These are phyloP conservation scores for Aaosphaeria arxii DNA, from an alignment of 2,329 filamentous ascomycete species.

Conservation along the genomic window DNA sequence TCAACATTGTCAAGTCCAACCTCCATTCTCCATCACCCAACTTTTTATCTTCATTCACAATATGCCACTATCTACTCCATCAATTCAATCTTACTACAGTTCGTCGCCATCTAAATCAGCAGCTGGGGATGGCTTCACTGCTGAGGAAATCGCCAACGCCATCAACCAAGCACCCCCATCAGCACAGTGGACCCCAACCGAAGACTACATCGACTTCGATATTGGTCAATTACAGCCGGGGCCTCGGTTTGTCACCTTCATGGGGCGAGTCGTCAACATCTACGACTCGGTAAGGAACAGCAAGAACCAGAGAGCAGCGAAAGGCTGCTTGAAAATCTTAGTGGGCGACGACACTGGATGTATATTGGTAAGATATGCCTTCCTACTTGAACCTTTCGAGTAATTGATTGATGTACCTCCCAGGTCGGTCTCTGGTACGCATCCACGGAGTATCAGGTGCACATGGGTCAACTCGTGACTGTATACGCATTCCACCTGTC, in stretches of 20 bases:
- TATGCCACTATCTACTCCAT: slow-evolving; percentile 36
- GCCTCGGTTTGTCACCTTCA: slow-evolving; percentile 50
- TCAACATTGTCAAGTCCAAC: too few relatives aligned
- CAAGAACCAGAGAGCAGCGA: slow-evolving; percentile 44
- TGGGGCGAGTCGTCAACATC: slow-evolving; percentile 57
- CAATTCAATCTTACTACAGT: slow-evolving; percentile 45
- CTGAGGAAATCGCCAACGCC: slow-evolving; percentile 42
- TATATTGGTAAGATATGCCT: slow-evolving; percentile 44
- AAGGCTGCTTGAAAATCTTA: slow-evolving; percentile 53
- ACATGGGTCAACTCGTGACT: slow-evolving; percentile 54
- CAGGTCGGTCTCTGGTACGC: slow-evolving; percentile 55
- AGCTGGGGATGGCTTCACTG: slow-evolving; percentile 54
- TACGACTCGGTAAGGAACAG: slow-evolving; percentile 43
- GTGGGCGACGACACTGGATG: slow-evolving; percentile 56
- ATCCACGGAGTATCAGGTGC: slow-evolving; percentile 40
- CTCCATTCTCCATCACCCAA: not conserved
- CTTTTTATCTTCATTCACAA: not conserved
- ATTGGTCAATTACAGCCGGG: slow-evolving; percentile 52
- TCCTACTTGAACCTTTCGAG: not conserved
- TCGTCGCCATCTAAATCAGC: slow-evolving; percentile 17
- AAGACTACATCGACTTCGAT: slow-evolving; percentile 47
- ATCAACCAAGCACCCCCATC: slow-evolving; percentile 32
- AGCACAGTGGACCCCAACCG: slow-evolving; percentile 41
- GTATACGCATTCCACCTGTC: slow-evolving; percentile 58
- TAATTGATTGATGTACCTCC: not conserved